These are phyloP conservation scores for Pestalotiopsis sp. DNA, from an alignment of 2,329 filamentous ascomycete genomes.

Conservation along the genomic window DNA sequence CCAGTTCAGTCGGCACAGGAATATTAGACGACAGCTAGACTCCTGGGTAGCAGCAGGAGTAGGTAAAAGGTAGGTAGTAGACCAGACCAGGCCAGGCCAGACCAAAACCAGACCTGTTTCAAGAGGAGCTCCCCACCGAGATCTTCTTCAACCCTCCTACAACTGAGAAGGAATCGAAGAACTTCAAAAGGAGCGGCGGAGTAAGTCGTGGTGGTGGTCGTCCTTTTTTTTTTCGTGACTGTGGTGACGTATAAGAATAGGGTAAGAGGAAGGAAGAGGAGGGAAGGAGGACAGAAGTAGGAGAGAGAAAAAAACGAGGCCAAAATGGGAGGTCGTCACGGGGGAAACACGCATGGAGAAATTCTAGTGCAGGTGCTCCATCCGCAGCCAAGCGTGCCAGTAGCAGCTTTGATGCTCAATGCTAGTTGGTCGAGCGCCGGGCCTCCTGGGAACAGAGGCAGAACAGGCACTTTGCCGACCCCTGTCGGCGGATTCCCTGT, in stretches of 20 bases:
- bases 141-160: slow-evolving; percentile 24
- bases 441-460: not conserved
- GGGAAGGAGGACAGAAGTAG: slow-evolving; percentile 18
- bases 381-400: not conserved
- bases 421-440: not conserved
- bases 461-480: not conserved
- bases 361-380: slow-evolving; percentile 8
- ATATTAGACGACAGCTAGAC: no score
- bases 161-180: slow-evolving; percentile 25
- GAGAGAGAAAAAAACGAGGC: not conserved
- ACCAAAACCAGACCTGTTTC: slow-evolving; percentile 17
- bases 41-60: no score
- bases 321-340: not conserved
- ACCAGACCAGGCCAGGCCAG: slow-evolving; percentile 15
- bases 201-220: slow-evolving; percentile 43
- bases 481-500: slow-evolving; percentile 5
- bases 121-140: slow-evolving; percentile 28
- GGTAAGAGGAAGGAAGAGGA: slow-evolving; percentile 18
- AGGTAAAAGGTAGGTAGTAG: not conserved
- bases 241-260: slow-evolving; percentile 11
- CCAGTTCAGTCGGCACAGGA: not conserved
- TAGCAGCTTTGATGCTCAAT: not conserved
- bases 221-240: slow-evolving; percentile 10
- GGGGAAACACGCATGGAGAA: slow-evolving; percentile 9
- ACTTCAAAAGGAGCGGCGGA: slow-evolving; percentile 47